Percentiles rank a stretch among this genome's conserved stretches.
These are phyloP conservation scores for Geotrichum cucujoidarum DNA, from an alignment of 1,139 yeast genomes.

Conservation along the genomic window DNA sequence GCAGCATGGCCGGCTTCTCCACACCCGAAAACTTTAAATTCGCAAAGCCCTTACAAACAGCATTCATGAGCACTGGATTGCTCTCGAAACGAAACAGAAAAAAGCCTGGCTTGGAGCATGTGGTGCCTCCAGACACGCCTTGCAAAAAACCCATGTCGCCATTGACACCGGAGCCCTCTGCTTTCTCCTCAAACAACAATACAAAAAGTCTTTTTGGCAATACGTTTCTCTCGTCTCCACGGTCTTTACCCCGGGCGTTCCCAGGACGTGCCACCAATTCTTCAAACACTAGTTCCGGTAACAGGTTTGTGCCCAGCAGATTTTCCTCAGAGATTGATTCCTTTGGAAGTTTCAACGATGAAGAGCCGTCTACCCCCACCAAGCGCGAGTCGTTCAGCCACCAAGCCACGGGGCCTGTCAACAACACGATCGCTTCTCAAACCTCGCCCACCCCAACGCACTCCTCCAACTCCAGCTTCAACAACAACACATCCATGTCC, in stretches of 20 bases:
- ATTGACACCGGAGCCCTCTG: slow-evolving; percentile 3
- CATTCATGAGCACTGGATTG: slow-evolving; percentile 74
- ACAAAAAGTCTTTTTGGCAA: slow-evolving; percentile 10
- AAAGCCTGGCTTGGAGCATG: slow-evolving; percentile 23
- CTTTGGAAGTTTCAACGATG: neutral
- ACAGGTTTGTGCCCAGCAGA: neutral
- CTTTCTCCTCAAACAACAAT: slow-evolving; percentile 2
- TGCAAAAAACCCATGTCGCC: slow-evolving; percentile 51
- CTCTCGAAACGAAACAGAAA: slow-evolving; percentile 59
- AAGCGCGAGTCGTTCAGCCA: slow-evolving; percentile 7
- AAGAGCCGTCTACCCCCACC: slow-evolving; percentile 16
- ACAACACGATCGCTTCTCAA: slow-evolving; percentile 21
- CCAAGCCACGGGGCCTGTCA: slow-evolving; percentile 16
- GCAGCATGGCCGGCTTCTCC: neutral
- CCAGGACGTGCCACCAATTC: neutral
- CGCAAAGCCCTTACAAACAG: slow-evolving; percentile 81
- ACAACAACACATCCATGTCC: slow-evolving; percentile 20
- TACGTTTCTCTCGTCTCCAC: slow-evolving; percentile 1
- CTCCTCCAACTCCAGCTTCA: slow-evolving; percentile 9
- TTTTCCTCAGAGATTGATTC: slow-evolving; percentile 5
- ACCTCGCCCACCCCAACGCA: slow-evolving; percentile 10
- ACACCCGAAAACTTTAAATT: slow-evolving; percentile 49
- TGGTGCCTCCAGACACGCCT: slow-evolving; percentile 70
- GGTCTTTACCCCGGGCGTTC: neutral
- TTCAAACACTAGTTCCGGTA: neutral